Conservation (phyloP, 1,284 basidiomycete genomes). For the Trichosporon faecale region DNA sequence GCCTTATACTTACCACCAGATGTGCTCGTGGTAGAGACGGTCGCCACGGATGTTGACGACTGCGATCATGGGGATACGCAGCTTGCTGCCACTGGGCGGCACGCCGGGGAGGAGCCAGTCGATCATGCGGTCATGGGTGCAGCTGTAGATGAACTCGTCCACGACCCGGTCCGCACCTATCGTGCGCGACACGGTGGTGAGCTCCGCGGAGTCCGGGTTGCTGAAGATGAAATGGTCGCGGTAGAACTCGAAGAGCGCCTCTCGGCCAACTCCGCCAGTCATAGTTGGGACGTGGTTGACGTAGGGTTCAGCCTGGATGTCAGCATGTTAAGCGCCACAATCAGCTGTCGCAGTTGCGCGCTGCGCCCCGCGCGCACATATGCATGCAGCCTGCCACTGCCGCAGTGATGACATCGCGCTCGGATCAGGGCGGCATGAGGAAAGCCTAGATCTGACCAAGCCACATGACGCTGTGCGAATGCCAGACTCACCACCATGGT, state of each 20-base stretch:
- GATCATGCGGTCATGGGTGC: constrained; percentile 56
- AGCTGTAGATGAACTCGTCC: constrained; percentile 34
- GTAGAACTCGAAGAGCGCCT: constrained; percentile 58
- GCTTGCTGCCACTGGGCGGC: constrained; percentile 56
- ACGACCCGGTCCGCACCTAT: constrained; percentile 32
- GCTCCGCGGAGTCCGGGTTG: constrained; percentile 35
- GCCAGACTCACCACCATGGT: constrained; percentile 33
- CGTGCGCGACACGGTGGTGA: constrained; percentile 48
- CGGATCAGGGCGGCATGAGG: neutral
- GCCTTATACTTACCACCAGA: constrained; percentile 37
- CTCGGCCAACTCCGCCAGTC: constrained; percentile 58
- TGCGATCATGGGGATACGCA: constrained; percentile 59
- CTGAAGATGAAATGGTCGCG: constrained; percentile 44
- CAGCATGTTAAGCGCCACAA: neutral
- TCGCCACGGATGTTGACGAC: constrained; percentile 62
- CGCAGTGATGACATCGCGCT: neutral
- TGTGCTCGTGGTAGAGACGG: constrained; percentile 58
- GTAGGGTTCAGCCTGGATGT: constrained; percentile 28
- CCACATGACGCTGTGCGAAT: neutral
- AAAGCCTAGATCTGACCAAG: neutral
- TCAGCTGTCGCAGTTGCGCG: neutral
- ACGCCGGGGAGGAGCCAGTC: constrained; percentile 55
- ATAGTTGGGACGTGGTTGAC: constrained; percentile 37
- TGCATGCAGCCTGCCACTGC: neutral
- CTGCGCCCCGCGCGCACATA: neutral